phyloP scores from a whole-genome alignment of 1,284 basidiomycete species.

The Stygiomarasmius scandens region DNA sequence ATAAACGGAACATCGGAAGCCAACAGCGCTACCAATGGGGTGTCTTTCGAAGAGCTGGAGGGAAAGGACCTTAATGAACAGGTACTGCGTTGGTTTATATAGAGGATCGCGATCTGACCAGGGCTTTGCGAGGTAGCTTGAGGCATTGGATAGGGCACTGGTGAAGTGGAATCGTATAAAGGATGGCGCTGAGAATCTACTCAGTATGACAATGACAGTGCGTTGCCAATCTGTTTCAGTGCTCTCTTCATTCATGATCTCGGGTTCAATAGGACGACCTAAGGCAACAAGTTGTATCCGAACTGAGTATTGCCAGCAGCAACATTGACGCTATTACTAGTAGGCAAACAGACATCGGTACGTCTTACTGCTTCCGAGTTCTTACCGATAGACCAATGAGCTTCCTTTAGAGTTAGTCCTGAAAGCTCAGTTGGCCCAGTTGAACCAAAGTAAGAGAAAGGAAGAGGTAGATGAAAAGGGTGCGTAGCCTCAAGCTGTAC shows the following conservation, averaged over 20 bases:
- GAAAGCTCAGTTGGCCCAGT: constrained; percentile 38
- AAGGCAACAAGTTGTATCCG: constrained; percentile 74
- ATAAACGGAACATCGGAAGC: constrained; percentile 7
- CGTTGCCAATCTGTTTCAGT: constrained; percentile 21
- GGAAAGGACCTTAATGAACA: constrained; percentile 49
- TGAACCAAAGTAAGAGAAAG: constrained; percentile 26
- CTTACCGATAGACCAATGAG: constrained; percentile 3
- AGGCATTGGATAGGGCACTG: constrained; percentile 66
- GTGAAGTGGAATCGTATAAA: constrained; percentile 77
- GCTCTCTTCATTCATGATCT: not conserved
- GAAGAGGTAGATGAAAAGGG: constrained; percentile 49
- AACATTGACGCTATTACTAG: constrained; percentile 69
- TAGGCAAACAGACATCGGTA: constrained; percentile 65
- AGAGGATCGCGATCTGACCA: not conserved
- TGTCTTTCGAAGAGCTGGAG: constrained; percentile 45
- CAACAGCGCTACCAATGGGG: constrained; percentile 16
- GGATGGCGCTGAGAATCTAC: constrained; percentile 84
- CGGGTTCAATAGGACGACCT: constrained; percentile 35
- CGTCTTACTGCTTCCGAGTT: constrained; percentile 21
- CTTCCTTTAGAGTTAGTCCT: constrained; percentile 36
- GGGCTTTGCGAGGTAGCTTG: constrained; percentile 48
- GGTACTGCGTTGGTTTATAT: constrained; percentile 29
- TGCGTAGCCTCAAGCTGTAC: constrained; percentile 17
- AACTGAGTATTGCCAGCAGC: constrained; percentile 70
- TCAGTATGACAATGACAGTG: constrained; percentile 69